Conservation (phyloP, 805 yeast genomes). For the Candida mattraensis region DNA sequence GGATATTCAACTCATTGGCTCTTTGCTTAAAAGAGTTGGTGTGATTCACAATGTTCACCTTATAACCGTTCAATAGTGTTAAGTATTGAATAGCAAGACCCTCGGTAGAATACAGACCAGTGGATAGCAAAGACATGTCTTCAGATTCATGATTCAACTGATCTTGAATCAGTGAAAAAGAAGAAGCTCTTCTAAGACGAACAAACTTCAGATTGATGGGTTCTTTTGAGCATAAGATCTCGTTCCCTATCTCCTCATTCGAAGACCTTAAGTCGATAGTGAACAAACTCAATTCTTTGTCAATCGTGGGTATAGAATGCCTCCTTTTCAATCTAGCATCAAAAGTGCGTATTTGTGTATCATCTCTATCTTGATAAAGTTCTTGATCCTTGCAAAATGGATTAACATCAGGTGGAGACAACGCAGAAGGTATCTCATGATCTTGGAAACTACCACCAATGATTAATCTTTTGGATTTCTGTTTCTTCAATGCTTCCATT, state of each 20-base stretch:
- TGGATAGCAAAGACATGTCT: constrained; percentile 16
- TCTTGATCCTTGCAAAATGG: constrained; percentile 9
- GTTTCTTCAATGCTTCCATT: constrained; percentile 16
- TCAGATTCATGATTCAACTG: constrained; percentile 14
- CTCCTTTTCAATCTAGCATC: constrained; percentile 35
- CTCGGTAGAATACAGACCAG: constrained; percentile 22
- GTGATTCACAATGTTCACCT: constrained; percentile 20
- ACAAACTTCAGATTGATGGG: constrained; percentile 5
- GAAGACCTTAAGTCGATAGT: constrained; percentile 25
- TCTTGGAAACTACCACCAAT: constrained; percentile 28
- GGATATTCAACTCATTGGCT: constrained; percentile 17
- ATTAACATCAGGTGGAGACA: constrained; percentile 3
- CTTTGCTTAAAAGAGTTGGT: constrained; percentile 17
- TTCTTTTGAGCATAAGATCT: constrained; percentile 11
- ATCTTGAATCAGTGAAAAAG: constrained; percentile 32
- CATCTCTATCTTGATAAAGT: constrained; percentile 9
- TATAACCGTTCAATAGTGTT: constrained; percentile 18
- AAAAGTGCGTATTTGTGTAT: constrained; percentile 22
- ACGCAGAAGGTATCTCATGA: constrained; percentile 8
- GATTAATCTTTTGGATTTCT: constrained; percentile 21
- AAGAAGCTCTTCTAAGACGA: constrained; percentile 33
- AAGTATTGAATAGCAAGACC: constrained; percentile 29
- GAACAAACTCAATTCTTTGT: constrained; percentile 33
- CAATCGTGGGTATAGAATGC: constrained; percentile 39
- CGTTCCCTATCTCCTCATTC: constrained; percentile 24